Conservation (phyloP, 148 eudicot species). For the Rhododendron kiyosumense region DNA sequence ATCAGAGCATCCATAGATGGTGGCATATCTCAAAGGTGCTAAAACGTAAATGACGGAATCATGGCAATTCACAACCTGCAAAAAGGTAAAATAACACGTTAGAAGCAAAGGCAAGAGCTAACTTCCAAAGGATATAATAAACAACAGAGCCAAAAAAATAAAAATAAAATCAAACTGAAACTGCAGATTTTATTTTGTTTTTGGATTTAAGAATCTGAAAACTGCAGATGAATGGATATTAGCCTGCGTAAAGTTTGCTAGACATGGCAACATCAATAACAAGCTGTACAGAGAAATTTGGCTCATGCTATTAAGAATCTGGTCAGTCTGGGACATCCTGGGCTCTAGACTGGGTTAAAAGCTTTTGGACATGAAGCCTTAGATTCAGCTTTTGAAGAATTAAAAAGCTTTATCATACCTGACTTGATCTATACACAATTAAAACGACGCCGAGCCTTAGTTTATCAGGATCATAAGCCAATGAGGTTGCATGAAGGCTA, state of each 20-base stretch:
- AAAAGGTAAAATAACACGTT: conserved; percentile 3
- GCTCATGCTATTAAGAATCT: background rate
- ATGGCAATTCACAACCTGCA: conserved; percentile 86
- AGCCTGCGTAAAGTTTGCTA: background rate
- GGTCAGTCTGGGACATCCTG: background rate
- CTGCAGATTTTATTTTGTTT: background rate
- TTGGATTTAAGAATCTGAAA: background rate
- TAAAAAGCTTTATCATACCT: background rate
- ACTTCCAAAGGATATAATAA: background rate
- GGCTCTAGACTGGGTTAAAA: background rate
- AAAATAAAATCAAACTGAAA: background rate
- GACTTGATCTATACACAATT: background rate
- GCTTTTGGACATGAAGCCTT: background rate
- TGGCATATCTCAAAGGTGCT: conserved; percentile 87
- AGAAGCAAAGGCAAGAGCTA: conserved; percentile 3
- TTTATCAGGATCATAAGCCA: background rate
- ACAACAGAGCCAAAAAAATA: background rate
- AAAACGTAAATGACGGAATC: conserved; percentile 86
- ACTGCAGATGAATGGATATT: background rate
- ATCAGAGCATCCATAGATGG: conserved; percentile 95
- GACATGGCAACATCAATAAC: background rate
- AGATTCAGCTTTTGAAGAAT: background rate
- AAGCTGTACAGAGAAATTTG: background rate
- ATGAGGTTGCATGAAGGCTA: background rate
- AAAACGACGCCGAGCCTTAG: background rate